Evolutionary conservation across 129 eudicot genomes (phyloP), one percentile per base, ranked within the genome.

Genomic region (Flaveria sonorensis): DNA sequence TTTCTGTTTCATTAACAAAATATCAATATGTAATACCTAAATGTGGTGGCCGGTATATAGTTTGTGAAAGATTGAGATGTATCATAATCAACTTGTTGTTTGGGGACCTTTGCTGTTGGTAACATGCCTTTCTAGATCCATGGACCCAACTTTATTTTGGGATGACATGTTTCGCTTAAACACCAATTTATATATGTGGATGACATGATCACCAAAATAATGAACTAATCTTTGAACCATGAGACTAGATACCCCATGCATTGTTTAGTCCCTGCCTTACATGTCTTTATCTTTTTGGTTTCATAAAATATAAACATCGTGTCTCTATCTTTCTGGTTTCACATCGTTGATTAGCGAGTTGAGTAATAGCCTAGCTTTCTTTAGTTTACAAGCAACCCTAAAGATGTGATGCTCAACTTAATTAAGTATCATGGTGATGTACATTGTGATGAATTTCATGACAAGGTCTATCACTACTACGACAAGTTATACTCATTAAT

Each of bases 141-240:
- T 39, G 52, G 50, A 8, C 72, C 72, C 51, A 67, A 19, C 48
- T 69, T 87, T 12, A 19, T 42, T 67, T 67, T 23, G 26, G 30
- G 32, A 53, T 40, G 72, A 40, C 52, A 67, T 20, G n/a, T 66
- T 26, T 40, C 52, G 18, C 72, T 42, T 67, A 67, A 67, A 43
- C 50, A 40, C 6, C 72, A 19, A 67, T 40, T 4, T 5, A 19
- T 67, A 19, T 67, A 40, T 39, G 72, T 67, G 72, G 71, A 67
- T 67, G 72, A 40, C 19, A 40, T 67, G 50, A 43, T 67, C 72
- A 67, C 69, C 72, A 18, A n/a, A 39, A 39, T 28, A 65, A 65
- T 18, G 8, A 66, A 39, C 71, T n/a, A 64, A 66, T 66, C 9
- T 39, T 39, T 40, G 24, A 67, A 67, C 72, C 52, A 40, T 40